Percentiles rank a stretch among this genome's conserved stretches.
These are phyloP conservation scores for Avena eriantha DNA, from an alignment of 176 grass and related monocot species.

Conservation along the genomic window DNA sequence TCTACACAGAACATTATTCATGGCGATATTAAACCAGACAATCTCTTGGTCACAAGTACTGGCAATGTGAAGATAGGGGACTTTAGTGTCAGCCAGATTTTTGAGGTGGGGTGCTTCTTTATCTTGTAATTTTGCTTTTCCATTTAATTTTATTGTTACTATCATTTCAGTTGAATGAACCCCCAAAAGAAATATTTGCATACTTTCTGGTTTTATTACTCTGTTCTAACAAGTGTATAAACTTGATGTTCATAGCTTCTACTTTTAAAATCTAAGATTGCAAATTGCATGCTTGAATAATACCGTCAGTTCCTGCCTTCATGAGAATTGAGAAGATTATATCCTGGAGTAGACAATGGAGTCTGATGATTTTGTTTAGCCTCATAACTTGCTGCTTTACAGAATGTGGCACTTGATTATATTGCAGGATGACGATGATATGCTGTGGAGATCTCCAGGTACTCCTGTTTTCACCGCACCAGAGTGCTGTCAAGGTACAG, in stretches of 20 bases:
- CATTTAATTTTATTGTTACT: constrained; percentile 12
- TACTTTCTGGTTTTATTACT: neutral
- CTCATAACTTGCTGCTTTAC: constrained; percentile 15
- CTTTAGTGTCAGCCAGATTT: constrained; percentile 92
- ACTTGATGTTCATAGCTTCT: neutral
- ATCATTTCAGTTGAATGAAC: constrained; percentile 15
- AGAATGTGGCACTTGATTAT: constrained; percentile 21
- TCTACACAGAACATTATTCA: constrained; percentile 79
- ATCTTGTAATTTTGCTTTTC: constrained; percentile 29
- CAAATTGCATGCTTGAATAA: neutral
- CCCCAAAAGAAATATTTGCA: neutral
- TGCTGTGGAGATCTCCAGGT: constrained; percentile 80
- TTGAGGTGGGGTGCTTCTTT: constrained; percentile 63
- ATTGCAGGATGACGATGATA: constrained; percentile 85
- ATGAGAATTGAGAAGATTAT: constrained; percentile 25
- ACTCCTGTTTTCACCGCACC: constrained; percentile 95
- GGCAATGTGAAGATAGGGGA: constrained; percentile 89
- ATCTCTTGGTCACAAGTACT: constrained; percentile 77
- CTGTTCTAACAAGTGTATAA: neutral
- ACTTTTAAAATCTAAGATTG: neutral
- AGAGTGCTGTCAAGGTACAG: constrained; percentile 87
- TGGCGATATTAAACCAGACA: constrained; percentile 93
- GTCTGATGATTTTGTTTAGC: constrained; percentile 15
- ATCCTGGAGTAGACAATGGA: neutral
- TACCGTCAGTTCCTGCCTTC: neutral